Percentiles rank a stretch among this genome's conserved stretches.
These are phyloP conservation scores for Helminthosporium solani DNA, from an alignment of 2,329 filamentous ascomycete species.

Conservation along the genomic window DNA sequence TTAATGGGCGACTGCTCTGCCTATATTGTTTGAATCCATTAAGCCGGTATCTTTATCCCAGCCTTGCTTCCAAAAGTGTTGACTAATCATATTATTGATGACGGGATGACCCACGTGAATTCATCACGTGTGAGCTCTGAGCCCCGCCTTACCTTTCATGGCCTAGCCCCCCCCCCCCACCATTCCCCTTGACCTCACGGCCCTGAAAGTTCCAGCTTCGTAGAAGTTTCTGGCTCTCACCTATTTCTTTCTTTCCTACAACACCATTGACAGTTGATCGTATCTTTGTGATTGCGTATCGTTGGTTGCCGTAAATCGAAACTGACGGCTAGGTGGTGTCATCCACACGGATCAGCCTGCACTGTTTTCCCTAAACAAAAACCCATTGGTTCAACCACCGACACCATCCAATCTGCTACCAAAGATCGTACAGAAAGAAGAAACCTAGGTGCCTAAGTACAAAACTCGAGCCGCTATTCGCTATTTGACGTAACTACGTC, in stretches of 20 bases:
- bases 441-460: too few species aligned
- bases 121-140: constrained; percentile 6
- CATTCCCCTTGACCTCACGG: too few species aligned
- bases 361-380: neutral
- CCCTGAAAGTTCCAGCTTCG: constrained; percentile 14
- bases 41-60: constrained; percentile 13
- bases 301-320: too few species aligned
- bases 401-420: neutral
- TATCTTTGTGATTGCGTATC: too few species aligned
- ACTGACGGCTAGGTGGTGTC: neutral
- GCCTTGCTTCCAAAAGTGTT: neutral
- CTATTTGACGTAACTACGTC: neutral
- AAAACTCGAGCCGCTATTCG: too few species aligned
- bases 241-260: neutral
- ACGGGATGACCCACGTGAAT: constrained; percentile 2
- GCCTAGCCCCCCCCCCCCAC: too few species aligned
- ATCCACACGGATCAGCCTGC: neutral
- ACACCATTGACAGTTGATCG: neutral
- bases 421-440: too few species aligned
- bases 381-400: neutral
- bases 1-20: constrained; percentile 20
- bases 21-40: constrained; percentile 29
- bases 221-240: neutral
- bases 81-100: constrained; percentile 3
- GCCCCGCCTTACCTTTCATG: neutral